These are phyloP conservation scores for Xylona heveae DNA, from an alignment of 495 filamentous ascomycete species.

Conservation along the genomic window DNA sequence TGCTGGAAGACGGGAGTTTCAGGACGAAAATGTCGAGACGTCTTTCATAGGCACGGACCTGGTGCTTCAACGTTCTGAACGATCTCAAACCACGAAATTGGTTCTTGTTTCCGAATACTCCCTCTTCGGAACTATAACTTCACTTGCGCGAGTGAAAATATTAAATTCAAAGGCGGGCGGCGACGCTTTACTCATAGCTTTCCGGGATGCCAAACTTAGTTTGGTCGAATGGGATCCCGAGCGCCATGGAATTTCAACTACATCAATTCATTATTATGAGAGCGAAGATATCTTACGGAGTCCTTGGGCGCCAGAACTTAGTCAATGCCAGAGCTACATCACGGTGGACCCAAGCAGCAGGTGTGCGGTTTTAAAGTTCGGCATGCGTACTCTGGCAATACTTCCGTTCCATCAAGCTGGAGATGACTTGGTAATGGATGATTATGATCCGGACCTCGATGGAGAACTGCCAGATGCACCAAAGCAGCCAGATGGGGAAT, in stretches of 20 bases:
- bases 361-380: constrained; percentile 88
- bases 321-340: constrained; percentile 51
- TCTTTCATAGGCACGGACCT: constrained; percentile 37
- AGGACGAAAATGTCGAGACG: constrained; percentile 36
- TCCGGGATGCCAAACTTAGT: constrained; percentile 79
- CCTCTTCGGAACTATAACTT: constrained; percentile 64
- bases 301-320: constrained; percentile 52
- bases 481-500: constrained; percentile 29
- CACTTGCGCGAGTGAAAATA: constrained; percentile 53
- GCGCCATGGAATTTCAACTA: constrained; percentile 51
- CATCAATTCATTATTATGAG: constrained; percentile 96
- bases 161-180: constrained; percentile 52
- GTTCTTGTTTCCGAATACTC: constrained; percentile 66
- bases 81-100: constrained; percentile 47
- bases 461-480: constrained; percentile 17
- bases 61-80: constrained; percentile 29
- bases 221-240: constrained; percentile 88
- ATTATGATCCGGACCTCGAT: constrained; percentile 65
- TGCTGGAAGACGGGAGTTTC: constrained; percentile 24
- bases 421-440: constrained; percentile 80
- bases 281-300: constrained; percentile 61
- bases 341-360: constrained; percentile 78
- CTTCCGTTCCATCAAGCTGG: constrained; percentile 69
- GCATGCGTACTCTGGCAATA: constrained; percentile 70
- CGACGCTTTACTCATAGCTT: constrained; percentile 63